Percentiles rank a stretch among this genome's conserved stretches.
Evolutionary conservation across 257 asterid genomes (phyloP).

Genomic region (Haberlea rhodopensis): DNA sequence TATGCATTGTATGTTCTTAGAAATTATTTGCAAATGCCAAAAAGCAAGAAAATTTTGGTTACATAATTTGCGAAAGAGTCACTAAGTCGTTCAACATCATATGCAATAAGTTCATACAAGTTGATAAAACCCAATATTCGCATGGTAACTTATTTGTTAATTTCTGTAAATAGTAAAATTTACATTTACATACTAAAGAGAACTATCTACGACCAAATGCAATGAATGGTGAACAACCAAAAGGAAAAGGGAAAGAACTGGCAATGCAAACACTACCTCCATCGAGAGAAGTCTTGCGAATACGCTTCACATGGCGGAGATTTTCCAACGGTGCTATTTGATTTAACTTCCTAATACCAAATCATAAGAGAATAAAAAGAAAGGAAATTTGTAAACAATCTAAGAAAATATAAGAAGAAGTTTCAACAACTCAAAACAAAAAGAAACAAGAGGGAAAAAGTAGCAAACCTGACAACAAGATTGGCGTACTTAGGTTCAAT

Average conservation of each 20-base stretch:
- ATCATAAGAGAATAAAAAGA: background rate
- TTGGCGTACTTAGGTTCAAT: slow-evolving; percentile 74
- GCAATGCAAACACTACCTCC: no score
- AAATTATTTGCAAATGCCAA: no score
- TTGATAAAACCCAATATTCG: background rate
- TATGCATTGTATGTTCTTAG: no score
- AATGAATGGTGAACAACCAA: background rate
- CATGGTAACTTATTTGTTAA: background rate
- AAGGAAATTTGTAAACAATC: background rate
- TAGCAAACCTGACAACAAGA: slow-evolving; percentile 57
- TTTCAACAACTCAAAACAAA: background rate
- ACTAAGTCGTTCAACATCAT: background rate
- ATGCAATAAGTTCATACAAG: background rate
- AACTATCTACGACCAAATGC: slow-evolving; percentile 8
- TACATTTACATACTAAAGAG: background rate
- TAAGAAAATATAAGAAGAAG: slow-evolving; percentile 2
- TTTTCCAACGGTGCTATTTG: slow-evolving; percentile 76
- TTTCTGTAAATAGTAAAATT: no score
- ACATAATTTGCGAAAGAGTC: background rate
- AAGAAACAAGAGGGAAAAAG: slow-evolving; percentile 8
- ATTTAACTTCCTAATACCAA: slow-evolving; percentile 63
- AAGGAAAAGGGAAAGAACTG: no score
- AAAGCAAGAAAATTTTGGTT: background rate
- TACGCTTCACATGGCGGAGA: slow-evolving; percentile 88
- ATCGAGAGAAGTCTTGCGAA: slow-evolving; percentile 51